Evolutionary conservation across 345 rosid species (phyloP).

Genomic region (Eutrema heterophyllum): DNA sequence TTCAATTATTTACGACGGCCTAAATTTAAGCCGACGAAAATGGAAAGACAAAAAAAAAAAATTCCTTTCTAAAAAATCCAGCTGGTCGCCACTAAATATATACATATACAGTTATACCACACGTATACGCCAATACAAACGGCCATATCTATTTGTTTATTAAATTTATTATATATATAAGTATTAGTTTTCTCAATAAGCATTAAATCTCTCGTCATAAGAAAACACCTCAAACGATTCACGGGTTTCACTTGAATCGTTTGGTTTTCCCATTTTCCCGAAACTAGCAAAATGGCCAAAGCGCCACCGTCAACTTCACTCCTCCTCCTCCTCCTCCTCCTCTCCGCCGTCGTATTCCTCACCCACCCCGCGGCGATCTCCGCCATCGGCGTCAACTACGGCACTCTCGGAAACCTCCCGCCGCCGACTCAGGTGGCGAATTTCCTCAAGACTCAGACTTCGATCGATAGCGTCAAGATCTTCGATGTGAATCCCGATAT

Average conservation of each 20-base stretch:
- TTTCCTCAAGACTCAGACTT: constrained; percentile 54
- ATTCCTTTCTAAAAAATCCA: neutral
- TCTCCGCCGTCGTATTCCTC: constrained; percentile 28
- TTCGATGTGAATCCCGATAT: constrained; percentile 62
- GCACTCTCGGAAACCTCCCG: constrained; percentile 72
- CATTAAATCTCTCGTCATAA: constrained; percentile 10
- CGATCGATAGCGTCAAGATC: constrained; percentile 61
- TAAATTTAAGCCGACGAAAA: constrained; percentile 16
- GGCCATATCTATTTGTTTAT: constrained; percentile 5
- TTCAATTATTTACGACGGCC: constrained; percentile 20
- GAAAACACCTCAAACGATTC: constrained; percentile 30
- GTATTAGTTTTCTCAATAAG: neutral
- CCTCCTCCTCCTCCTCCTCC: constrained; percentile 25
- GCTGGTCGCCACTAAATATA: constrained; percentile 20
- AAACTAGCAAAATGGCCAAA: constrained; percentile 17
- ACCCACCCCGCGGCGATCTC: constrained; percentile 32
- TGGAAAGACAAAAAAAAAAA: neutral
- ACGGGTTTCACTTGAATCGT: constrained; percentile 27
- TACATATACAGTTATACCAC: constrained; percentile 12
- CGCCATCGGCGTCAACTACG: constrained; percentile 82
- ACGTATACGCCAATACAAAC: constrained; percentile 15
- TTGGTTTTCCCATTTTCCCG: neutral
- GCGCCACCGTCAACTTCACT: constrained; percentile 15
- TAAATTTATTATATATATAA: constrained; percentile 9
- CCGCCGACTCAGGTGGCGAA: constrained; percentile 67